Base-by-base conservation (phyloP, 768 basidiomycete species). In the Boletus rubescentipes region DNA sequence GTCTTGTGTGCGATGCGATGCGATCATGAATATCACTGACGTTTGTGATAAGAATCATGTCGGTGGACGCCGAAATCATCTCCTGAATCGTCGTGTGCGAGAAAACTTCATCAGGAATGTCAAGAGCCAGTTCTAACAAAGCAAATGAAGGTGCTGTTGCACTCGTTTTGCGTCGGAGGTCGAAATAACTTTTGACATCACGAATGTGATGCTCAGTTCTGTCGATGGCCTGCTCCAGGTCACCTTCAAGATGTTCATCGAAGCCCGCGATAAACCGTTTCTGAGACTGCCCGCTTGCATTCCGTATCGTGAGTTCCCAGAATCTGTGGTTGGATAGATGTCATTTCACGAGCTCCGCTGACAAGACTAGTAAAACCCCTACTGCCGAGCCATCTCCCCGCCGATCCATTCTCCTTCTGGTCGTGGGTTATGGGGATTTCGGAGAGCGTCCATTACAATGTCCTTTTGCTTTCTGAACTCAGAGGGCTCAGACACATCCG, bases 81-180 rank as follows among this genome's bases (percentile, higher is more conserved):
- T 65, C 54, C 15, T 57, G 48, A 6, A 82, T 59, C 10, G 65
- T 51, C 0, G 77, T 74, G 49, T 81, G 75, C 0, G 67, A 54
- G 42, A 79, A 66, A 3, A 77, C 70, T 3, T 74, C 65, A 16
- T 78, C 72, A 70, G 77, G 54, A 5, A 65, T 60, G 41, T 77
- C 65, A 37, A 79, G 49, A 1, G 65, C 56, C 4, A 74, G 55
- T 20, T 78, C 53, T 8, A 54, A 4, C 36, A 54, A 8, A 10
- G 49, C 41, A 26, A 52, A 54, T 3, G 41, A 37, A 15, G 53
- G 49, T 16, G 32, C 44, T 1, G 42, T 49, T 4, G 35, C 49
- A 18, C 52, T 38, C 3, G 73, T 80, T 20, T 74, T 61, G 2
- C 78, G 69, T 5, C 79, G 70, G n/a, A 77, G 61, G 0, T 60